A percentile compares a stretch with the other conserved stretches of the same genome.
These are phyloP conservation scores for Gyromitra esculenta DNA, from an alignment of 2,329 filamentous ascomycete species.

Conservation along the genomic window DNA sequence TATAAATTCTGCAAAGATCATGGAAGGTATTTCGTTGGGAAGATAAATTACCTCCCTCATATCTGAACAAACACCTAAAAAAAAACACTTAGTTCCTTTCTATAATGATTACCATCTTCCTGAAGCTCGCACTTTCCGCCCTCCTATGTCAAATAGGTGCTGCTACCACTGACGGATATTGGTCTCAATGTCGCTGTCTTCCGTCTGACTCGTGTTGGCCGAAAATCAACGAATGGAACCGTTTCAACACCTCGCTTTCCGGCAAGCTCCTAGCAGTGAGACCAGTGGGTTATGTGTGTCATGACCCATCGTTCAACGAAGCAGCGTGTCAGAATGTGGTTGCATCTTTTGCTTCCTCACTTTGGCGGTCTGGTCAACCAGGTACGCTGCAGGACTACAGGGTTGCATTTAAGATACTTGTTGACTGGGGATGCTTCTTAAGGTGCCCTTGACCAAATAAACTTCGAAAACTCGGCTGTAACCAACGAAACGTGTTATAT, in stretches of 20 bases:
- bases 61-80: not conserved
- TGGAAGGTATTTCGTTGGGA: no score
- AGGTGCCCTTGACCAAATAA: constrained; percentile 60
- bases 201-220: constrained; percentile 60
- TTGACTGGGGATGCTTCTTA: constrained; percentile 15
- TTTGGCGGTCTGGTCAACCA: constrained; percentile 60
- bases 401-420: not conserved
- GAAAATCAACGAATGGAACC: constrained; percentile 59
- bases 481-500: constrained; percentile 61
- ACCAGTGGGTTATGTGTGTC: constrained; percentile 59
- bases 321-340: constrained; percentile 55
- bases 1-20: no score
- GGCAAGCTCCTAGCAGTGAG: constrained; percentile 60
- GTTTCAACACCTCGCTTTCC: constrained; percentile 60
- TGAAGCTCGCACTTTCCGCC: not conserved
- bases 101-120: constrained; percentile 15
- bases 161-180: not conserved
- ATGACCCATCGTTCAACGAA: constrained; percentile 56
- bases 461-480: constrained; percentile 61
- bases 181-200: constrained; percentile 52
- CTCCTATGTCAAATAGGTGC: constrained; percentile 15
- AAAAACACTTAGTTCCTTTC: not conserved
- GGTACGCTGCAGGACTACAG: constrained; percentile 53
- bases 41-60: not conserved
- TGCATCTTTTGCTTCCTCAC: constrained; percentile 56